Percentiles rank a stretch among this genome's conserved stretches.
phyloP scores from a whole-genome alignment of 768 basidiomycete species.

The Hygrophorus pudorinus region DNA sequence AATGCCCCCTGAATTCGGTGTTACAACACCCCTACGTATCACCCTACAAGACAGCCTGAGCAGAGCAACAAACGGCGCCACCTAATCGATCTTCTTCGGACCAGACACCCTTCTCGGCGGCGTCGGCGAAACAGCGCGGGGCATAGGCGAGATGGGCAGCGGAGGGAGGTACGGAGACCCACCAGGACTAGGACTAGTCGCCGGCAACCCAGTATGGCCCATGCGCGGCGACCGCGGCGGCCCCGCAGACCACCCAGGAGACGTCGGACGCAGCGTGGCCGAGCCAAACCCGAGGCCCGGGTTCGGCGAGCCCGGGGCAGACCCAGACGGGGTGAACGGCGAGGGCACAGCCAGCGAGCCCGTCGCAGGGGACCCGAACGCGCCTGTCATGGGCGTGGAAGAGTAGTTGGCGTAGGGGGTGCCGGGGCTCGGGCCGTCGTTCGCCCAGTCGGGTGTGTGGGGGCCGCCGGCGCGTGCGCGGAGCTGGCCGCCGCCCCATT shows the following conservation, averaged over 20 bases:
- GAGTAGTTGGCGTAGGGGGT: constrained; percentile 26
- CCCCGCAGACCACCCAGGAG: too few relatives aligned
- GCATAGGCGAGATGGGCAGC: constrained; percentile 6
- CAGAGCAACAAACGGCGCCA: too few relatives aligned
- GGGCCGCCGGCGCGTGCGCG: constrained; percentile 52
- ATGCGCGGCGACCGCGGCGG: too few relatives aligned
- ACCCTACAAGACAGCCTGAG: too few relatives aligned
- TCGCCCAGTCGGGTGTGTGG: constrained; percentile 40
- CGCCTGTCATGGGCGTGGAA: constrained; percentile 22
- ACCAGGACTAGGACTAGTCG: constrained; percentile 2
- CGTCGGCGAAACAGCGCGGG: background rate
- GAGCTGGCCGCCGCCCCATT: constrained; percentile 61
- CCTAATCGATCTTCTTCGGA: too few relatives aligned
- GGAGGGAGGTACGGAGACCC: constrained; percentile 7
- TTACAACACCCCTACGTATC: too few relatives aligned
- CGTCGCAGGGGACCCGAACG: constrained; percentile 16
- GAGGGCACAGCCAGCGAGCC: constrained; percentile 19
- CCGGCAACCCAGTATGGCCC: too few relatives aligned
- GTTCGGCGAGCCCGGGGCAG: constrained; percentile 8
- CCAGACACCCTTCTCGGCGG: too few relatives aligned
- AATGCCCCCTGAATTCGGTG: too few relatives aligned
- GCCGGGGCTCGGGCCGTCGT: constrained; percentile 47
- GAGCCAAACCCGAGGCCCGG: constrained; percentile 6
- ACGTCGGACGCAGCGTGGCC: background rate
- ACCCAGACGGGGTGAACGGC: constrained; percentile 10